A percentile compares a stretch with the other conserved stretches of the same genome.
Conservation (phyloP, 2,329 filamentous ascomycete species). For the Phyllosticta citrichinensis region DNA sequence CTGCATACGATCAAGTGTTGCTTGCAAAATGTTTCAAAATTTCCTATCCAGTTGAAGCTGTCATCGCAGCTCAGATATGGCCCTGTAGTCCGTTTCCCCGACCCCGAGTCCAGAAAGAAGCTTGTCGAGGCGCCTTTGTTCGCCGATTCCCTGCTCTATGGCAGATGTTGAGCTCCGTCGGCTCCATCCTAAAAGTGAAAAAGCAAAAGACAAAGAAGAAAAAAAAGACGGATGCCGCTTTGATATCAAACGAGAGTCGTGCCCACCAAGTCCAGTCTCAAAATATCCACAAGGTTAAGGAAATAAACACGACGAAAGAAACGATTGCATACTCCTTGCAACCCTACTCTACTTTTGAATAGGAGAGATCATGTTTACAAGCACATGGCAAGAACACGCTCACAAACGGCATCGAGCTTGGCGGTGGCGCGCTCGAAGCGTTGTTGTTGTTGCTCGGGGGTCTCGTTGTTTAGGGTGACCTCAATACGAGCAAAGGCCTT, state of each 20-base stretch:
- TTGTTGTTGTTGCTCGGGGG: constrained; percentile 22
- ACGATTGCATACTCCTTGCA: not conserved
- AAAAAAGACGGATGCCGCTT: not conserved
- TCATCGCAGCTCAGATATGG: not conserved
- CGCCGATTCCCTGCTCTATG: not conserved
- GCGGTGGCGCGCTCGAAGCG: constrained; percentile 26
- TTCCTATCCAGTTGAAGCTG: not conserved
- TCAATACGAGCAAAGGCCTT: constrained; percentile 58
- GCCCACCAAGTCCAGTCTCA: constrained; percentile 3
- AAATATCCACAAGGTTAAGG: constrained; percentile 8
- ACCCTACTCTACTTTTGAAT: not conserved
- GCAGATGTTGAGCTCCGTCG: not conserved
- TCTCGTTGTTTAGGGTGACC: constrained; percentile 46
- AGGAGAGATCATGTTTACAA: constrained; percentile 14
- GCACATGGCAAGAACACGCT: constrained; percentile 25
- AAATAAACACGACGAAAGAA: not conserved
- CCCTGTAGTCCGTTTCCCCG: not conserved
- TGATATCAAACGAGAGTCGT: constrained; percentile 9
- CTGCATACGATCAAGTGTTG: no score
- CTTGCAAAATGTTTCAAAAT: not conserved
- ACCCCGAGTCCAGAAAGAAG: not conserved
- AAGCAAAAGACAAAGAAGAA: not conserved
- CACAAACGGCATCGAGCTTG: constrained; percentile 22
- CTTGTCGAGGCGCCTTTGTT: not conserved
- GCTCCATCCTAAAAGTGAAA: not conserved